Evolutionary conservation across 2,329 filamentous ascomycete species (phyloP).

Genomic region (Eurotiales sp.): DNA sequence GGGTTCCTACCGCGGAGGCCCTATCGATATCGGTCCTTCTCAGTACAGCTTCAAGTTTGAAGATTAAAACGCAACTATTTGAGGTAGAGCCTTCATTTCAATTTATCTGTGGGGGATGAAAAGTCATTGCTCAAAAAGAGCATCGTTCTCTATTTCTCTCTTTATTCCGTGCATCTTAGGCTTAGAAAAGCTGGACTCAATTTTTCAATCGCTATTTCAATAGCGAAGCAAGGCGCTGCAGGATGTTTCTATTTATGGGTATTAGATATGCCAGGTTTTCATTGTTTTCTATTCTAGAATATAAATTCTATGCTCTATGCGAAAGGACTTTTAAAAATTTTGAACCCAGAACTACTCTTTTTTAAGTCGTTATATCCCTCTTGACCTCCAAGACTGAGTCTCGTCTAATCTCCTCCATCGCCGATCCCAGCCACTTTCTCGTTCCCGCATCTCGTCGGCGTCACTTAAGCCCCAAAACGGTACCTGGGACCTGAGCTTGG

Average conservation of each 20-base stretch:
- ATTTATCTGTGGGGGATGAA: not conserved
- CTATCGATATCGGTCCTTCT: conserved; percentile 75
- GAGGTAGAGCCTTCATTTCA: not conserved
- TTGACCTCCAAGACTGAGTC: conserved; percentile 22
- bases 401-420: conserved; percentile 32
- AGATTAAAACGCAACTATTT: conserved; percentile 53
- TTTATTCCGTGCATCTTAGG: conserved; percentile 6
- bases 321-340: not conserved
- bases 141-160: too few species aligned
- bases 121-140: not conserved
- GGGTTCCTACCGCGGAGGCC: conserved; percentile 83
- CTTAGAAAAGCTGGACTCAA: conserved; percentile 5
- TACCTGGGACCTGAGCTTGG: conserved; percentile 34
- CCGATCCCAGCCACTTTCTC: conserved; percentile 34
- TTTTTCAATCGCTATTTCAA: conserved; percentile 14
- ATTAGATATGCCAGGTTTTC: not conserved
- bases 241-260: conserved; percentile 1
- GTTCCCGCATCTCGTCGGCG: conserved; percentile 21
- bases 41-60: conserved; percentile 89
- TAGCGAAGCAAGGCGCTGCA: conserved; percentile 10
- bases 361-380: conserved; percentile 24
- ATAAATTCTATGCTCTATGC: not conserved
- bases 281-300: not conserved
- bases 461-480: conserved; percentile 22
- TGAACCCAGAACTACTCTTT: not conserved